phyloP scores from a whole-genome alignment of 73 alveolate species.

The Paramecium caudatum region DNA sequence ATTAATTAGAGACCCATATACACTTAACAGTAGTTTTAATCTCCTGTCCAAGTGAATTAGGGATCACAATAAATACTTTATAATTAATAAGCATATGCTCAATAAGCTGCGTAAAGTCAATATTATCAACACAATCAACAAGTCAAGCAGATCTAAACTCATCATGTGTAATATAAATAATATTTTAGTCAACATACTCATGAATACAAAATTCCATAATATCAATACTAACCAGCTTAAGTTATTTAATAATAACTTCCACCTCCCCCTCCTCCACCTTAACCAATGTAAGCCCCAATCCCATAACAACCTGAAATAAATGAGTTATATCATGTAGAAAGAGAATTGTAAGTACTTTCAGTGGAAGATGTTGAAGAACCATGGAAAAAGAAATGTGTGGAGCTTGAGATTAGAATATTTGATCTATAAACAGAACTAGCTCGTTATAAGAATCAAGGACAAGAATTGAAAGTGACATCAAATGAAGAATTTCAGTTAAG shows the following conservation, averaged over 20 bases:
- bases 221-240: neutral
- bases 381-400: slow-evolving; percentile 61
- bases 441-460: slow-evolving; percentile 19
- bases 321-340: slow-evolving; percentile 64
- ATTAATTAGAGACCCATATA: neutral
- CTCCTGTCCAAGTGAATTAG: neutral
- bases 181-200: slow-evolving; percentile 40
- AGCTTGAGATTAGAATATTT: slow-evolving; percentile 4
- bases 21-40: neutral
- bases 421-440: slow-evolving; percentile 63
- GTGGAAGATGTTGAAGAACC: slow-evolving; percentile 64
- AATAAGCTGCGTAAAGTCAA: slow-evolving; percentile 19
- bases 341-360: slow-evolving; percentile 56
- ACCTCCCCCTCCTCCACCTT: neutral
- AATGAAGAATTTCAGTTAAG: slow-evolving; percentile 16
- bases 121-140: neutral
- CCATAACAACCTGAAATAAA: slow-evolving; percentile 46
- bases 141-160: neutral
- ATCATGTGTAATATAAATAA: slow-evolving; percentile 4
- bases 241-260: neutral
- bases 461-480: neutral
- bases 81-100: neutral
- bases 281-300: neutral
- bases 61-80: neutral
- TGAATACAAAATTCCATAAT: slow-evolving; percentile 36